Conservation (phyloP, 225 moss, liverwort and hornwort genomes). For the Physcomitrellopsis africana region DNA sequence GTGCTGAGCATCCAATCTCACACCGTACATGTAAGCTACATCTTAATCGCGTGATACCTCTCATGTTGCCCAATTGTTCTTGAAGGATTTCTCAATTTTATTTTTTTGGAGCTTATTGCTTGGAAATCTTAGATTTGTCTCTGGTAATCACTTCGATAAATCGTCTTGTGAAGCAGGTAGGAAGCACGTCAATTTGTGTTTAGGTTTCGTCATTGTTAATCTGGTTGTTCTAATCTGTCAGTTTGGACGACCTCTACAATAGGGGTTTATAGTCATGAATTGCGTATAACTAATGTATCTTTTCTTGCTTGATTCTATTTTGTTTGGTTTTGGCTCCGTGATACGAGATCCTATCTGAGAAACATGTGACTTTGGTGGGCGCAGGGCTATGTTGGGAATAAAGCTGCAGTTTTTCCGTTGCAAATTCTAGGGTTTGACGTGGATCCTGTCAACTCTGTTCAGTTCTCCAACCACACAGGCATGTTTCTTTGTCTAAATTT, state of each 20-base stretch:
- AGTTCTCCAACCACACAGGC: slow-evolving; percentile 99
- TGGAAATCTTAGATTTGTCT: background rate
- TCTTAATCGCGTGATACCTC: background rate
- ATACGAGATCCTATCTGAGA: background rate
- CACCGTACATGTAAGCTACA: slow-evolving; percentile 77
- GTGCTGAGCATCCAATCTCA: slow-evolving; percentile 98
- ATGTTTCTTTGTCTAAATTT: slow-evolving; percentile 34
- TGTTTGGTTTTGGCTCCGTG: background rate
- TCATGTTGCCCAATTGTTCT: background rate
- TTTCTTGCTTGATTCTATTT: too few species aligned
- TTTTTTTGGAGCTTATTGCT: background rate
- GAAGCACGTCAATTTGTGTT: too few species aligned
- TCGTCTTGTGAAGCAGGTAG: too few species aligned
- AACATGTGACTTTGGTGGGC: background rate
- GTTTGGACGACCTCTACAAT: too few species aligned
- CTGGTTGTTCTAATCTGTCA: too few species aligned
- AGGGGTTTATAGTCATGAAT: too few species aligned
- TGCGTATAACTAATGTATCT: too few species aligned
- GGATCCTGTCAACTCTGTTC: slow-evolving; percentile 95
- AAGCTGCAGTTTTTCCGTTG: slow-evolving; percentile 92
- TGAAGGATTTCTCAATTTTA: background rate
- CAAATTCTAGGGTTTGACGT: slow-evolving; percentile 94
- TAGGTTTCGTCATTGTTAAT: too few species aligned
- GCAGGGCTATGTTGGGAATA: slow-evolving; percentile 98
- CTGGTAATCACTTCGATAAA: too few species aligned